Conservation (phyloP, 164 flowering plant species). For the Magnolia officinalis region DNA sequence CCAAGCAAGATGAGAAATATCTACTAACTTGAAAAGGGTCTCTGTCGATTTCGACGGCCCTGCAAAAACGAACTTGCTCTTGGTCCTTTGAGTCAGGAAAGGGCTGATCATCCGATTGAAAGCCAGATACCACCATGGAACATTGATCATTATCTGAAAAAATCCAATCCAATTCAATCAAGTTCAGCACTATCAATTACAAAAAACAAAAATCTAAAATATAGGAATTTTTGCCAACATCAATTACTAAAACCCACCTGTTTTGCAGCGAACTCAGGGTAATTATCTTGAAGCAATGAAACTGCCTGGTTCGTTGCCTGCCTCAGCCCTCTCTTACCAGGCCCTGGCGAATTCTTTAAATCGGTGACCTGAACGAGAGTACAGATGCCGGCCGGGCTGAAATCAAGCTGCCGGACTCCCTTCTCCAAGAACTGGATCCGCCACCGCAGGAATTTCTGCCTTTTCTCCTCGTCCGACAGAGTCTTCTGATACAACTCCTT, state of each 20-base stretch:
- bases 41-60: constrained; percentile 83
- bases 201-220: neutral
- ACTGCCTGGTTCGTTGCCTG: constrained; percentile 67
- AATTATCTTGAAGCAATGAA: constrained; percentile 74
- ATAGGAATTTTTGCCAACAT: neutral
- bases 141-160: constrained; percentile 77
- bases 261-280: constrained; percentile 92
- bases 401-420: constrained; percentile 70
- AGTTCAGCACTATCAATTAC: neutral
- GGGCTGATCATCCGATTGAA: constrained; percentile 75
- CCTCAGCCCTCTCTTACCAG: constrained; percentile 53
- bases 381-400: constrained; percentile 57
- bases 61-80: constrained; percentile 94
- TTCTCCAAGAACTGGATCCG: constrained; percentile 84
- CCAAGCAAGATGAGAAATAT: neutral
- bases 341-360: constrained; percentile 75
- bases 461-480: constrained; percentile 72
- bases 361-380: constrained; percentile 83
- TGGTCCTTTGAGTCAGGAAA: constrained; percentile 81
- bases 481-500: constrained; percentile 68
- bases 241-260: constrained; percentile 48
- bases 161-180: neutral
- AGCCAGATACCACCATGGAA: constrained; percentile 97
- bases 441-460: constrained; percentile 62
- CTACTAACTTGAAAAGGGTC: constrained; percentile 80